Evolutionary conservation across 352 stramenopile species (phyloP), one percentile per base, ranked within the genome.

Genomic region (Pythium monospermum): DNA sequence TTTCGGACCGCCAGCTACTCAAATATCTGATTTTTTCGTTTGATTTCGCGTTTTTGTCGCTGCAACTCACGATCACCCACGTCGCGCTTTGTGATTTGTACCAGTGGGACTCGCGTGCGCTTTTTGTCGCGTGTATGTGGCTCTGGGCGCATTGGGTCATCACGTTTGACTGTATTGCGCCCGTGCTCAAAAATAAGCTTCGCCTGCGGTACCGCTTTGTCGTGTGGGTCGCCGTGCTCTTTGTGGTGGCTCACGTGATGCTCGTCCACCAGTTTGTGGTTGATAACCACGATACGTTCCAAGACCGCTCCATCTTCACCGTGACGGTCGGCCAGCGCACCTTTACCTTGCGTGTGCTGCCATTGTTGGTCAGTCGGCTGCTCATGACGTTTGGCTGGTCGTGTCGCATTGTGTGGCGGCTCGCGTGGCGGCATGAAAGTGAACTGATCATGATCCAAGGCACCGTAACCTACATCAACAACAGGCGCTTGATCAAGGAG

Each of bases 31-130:
- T 68, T 15, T 59, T 60, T n/a, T 73, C 62, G 22, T 78, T 78
- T 37, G 69, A 78, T 33, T 71, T 73, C 27, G 33, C 47, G 3
- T 73, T 73, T 28, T 41, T 73, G n/a, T 68, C 65, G 26, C 26
- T 71, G 19, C 65, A 78, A 52, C 40, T 73, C 28, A 63, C 59
- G 2, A 12, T 68, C 16, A 50, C 55, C 11, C 57, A 70, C 38
- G 7, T 69, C 5, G 64, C 58, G 6, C 30, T 66, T 2, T 69
- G 62, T 25, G 61, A 73, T 44, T 22, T 78, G 12, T 61, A 71
- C 22, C 25, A 23, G 4, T 78, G 65, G 69, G 63, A 75, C 39
- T 37, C 23, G 0, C 49, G 56, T 0, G 41, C 45, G 6, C 32
- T 61, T 4, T n/a, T 53, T 0, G 54, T 75, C n/a, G 22, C 36